Conservation (phyloP, 306 rosid genomes). For the Gastrolobium villosum region DNA sequence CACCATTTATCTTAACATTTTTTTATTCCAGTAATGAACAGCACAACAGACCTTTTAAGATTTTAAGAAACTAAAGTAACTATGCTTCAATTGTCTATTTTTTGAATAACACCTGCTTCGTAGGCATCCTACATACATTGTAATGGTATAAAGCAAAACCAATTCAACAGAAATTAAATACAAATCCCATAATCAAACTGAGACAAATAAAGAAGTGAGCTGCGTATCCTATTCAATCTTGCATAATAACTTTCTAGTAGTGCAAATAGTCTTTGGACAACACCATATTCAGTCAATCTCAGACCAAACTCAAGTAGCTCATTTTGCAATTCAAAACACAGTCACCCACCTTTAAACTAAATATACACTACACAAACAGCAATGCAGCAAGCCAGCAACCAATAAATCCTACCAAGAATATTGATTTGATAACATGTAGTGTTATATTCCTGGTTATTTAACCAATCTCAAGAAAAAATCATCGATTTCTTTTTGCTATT, state of each 20-base stretch:
- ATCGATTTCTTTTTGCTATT: not conserved
- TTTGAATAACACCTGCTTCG: not conserved
- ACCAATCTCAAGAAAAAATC: constrained; percentile 28
- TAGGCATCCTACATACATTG: not conserved
- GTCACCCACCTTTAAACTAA: constrained; percentile 14
- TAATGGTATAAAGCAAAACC: constrained; percentile 3
- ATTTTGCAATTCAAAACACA: constrained; percentile 21
- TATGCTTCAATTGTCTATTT: not conserved
- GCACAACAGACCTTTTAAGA: not conserved
- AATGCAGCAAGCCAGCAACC: not conserved
- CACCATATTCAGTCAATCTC: constrained; percentile 24
- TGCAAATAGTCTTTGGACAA: not conserved
- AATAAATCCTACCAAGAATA: constrained; percentile 11
- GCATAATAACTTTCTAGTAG: not conserved
- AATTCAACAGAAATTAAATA: constrained; percentile 9
- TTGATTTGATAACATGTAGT: not conserved
- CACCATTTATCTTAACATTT: not conserved
- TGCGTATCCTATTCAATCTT: not conserved
- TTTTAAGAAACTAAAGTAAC: not conserved
- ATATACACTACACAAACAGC: not conserved
- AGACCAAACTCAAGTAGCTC: constrained; percentile 14
- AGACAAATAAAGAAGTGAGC: not conserved
- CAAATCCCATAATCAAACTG: not conserved
- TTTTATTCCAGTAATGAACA: constrained; percentile 7
- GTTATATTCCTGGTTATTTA: constrained; percentile 1